These are phyloP conservation scores for Cercis canadensis DNA, from an alignment of 306 rosid genomes.

Conservation along the genomic window DNA sequence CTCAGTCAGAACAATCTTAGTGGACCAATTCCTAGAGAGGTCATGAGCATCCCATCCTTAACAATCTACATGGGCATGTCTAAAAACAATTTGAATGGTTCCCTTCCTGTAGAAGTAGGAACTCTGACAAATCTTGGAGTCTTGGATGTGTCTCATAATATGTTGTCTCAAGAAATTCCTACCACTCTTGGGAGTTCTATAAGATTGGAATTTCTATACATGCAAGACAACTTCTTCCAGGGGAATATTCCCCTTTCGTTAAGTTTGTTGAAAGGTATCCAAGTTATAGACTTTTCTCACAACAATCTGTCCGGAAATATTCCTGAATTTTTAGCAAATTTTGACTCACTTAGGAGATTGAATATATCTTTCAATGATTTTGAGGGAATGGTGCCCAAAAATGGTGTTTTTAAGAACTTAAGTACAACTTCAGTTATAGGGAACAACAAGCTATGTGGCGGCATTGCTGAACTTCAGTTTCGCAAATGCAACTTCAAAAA, in stretches of 20 bases:
- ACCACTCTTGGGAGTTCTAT: slow-evolving; percentile 18
- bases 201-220: slow-evolving; percentile 14
- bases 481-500: slow-evolving; percentile 7
- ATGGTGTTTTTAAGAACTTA: slow-evolving; percentile 34
- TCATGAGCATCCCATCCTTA: not conserved
- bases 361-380: slow-evolving; percentile 41
- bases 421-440: not conserved
- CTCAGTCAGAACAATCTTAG: slow-evolving; percentile 10
- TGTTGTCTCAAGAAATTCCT: slow-evolving; percentile 33
- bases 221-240: slow-evolving; percentile 27
- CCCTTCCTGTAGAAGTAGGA: slow-evolving; percentile 33
- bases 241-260: slow-evolving; percentile 34
- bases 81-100: slow-evolving; percentile 24
- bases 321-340: slow-evolving; percentile 15
- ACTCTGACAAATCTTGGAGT: not conserved
- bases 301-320: slow-evolving; percentile 35
- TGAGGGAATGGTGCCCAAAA: slow-evolving; percentile 32
- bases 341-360: not conserved
- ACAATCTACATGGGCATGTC: not conserved
- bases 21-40: slow-evolving; percentile 4
- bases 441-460: slow-evolving; percentile 7
- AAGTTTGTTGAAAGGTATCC: slow-evolving; percentile 28
- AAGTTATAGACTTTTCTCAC: slow-evolving; percentile 29
- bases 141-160: slow-evolving; percentile 37
- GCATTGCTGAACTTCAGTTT: slow-evolving; percentile 30